A percentile compares a stretch with the other conserved stretches of the same genome.
Evolutionary conservation across 1,284 basidiomycete species (phyloP).

Genomic region (Boletus sp.): DNA sequence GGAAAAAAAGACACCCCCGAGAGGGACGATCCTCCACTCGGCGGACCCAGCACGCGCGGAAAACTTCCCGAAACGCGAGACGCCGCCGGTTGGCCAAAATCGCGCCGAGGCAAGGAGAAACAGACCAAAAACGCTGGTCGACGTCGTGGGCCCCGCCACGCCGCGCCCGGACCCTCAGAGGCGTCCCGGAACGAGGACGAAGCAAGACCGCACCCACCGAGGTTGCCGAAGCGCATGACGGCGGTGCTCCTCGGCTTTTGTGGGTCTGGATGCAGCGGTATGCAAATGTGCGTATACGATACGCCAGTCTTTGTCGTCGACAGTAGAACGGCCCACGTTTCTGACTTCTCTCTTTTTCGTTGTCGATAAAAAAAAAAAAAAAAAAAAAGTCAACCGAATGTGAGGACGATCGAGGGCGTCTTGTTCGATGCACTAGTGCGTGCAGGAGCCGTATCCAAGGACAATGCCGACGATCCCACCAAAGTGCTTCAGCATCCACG

Average conservation of each 20-base stretch:
- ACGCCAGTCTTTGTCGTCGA: no score
- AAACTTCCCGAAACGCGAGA: slow-evolving; percentile 16
- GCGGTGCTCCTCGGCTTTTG: slow-evolving; percentile 77
- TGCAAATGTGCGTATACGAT: slow-evolving; percentile 83
- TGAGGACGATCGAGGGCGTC: slow-evolving; percentile 87
- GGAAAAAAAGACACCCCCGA: no score
- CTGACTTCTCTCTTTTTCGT: background rate
- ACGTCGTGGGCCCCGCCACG: slow-evolving; percentile 33
- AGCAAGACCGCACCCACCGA: slow-evolving; percentile 35
- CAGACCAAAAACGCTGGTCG: slow-evolving; percentile 25
- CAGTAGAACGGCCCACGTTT: no score
- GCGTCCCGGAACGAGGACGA: slow-evolving; percentile 26
- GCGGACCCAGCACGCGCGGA: background rate
- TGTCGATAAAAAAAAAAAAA: no score
- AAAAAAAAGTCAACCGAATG: slow-evolving; percentile 48
- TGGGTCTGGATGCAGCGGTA: slow-evolving; percentile 83
- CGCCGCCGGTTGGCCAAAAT: slow-evolving; percentile 20
- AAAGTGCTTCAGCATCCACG: slow-evolving; percentile 52
- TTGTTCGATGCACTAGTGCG: slow-evolving; percentile 87
- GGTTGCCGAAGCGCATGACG: slow-evolving; percentile 70
- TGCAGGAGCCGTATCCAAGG: slow-evolving; percentile 86
- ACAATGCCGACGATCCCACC: slow-evolving; percentile 88
- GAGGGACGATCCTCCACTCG: no score
- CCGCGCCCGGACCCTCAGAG: slow-evolving; percentile 27
- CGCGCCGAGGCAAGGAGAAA: slow-evolving; percentile 33